These are phyloP conservation scores for Gremmenia infestans DNA, from an alignment of 2,329 filamentous ascomycete genomes.

Conservation along the genomic window DNA sequence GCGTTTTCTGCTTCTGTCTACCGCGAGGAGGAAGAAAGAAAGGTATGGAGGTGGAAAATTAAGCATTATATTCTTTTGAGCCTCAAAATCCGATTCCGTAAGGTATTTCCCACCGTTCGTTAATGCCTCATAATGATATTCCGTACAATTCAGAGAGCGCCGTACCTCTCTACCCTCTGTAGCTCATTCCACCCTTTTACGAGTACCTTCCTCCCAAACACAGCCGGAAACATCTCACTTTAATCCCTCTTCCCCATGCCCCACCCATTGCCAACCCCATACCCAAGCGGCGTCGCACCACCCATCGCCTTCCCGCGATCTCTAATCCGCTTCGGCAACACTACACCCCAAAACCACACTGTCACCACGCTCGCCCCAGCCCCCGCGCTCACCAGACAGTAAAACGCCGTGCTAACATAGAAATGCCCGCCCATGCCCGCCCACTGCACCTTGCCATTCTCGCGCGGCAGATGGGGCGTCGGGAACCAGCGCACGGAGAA, in stretches of 20 bases:
- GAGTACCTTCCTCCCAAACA: no score
- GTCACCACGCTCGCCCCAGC: slow-evolving; percentile 47
- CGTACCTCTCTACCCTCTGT: no score
- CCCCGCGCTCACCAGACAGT: slow-evolving; percentile 53
- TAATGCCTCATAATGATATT: not conserved
- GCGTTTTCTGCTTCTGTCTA: no score
- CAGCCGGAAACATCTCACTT: not conserved
- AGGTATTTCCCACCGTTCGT: no score
- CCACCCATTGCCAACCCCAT: slow-evolving; percentile 25
- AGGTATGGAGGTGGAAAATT: no score
- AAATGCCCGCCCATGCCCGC: slow-evolving; percentile 59
- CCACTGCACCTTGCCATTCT: slow-evolving; percentile 62
- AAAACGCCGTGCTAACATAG: slow-evolving; percentile 59
- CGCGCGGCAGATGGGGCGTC: slow-evolving; percentile 63
- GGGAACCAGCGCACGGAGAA: slow-evolving; percentile 88
- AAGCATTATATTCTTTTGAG: no score
- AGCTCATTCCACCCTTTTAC: no score
- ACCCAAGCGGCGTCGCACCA: slow-evolving; percentile 28
- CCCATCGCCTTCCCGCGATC: slow-evolving; percentile 21
- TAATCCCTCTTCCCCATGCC: slow-evolving; percentile 19
- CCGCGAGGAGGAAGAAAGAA: no score
- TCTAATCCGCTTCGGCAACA: slow-evolving; percentile 44
- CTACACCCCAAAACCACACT: slow-evolving; percentile 56
- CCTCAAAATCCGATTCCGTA: no score
- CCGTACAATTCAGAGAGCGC: not conserved